Evolutionary conservation across 345 rosid genomes (phyloP).

Genomic region (Leavenworthia alabamica): DNA sequence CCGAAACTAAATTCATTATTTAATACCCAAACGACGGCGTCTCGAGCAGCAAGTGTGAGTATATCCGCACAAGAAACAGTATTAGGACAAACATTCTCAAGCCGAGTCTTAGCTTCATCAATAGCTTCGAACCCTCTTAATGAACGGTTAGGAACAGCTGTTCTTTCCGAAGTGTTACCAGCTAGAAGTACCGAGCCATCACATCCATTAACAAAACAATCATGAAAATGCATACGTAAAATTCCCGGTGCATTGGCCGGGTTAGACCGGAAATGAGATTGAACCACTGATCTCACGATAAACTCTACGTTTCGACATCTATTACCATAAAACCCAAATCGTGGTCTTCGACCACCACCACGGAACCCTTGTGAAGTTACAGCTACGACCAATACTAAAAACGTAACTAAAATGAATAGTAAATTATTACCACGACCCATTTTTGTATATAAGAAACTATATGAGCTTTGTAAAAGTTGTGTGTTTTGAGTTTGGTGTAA

Average conservation of each 20-base stretch:
- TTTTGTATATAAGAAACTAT: slow-evolving; percentile 1
- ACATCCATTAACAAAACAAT: too few relatives aligned
- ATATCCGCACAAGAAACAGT: slow-evolving; percentile 50
- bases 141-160: slow-evolving; percentile 17
- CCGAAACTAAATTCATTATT: neutral
- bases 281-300: too few relatives aligned
- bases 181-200: too few relatives aligned
- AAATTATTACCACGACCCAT: slow-evolving; percentile 15
- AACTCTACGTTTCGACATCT: too few relatives aligned
- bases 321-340: too few relatives aligned
- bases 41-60: slow-evolving; percentile 45
- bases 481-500: slow-evolving; percentile 23
- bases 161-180: too few relatives aligned
- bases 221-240: too few relatives aligned
- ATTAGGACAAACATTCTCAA: slow-evolving; percentile 36
- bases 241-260: too few relatives aligned
- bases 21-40: slow-evolving; percentile 37
- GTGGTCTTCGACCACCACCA: too few relatives aligned
- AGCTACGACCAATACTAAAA: slow-evolving; percentile 1
- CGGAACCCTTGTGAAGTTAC: neutral
- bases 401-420: slow-evolving; percentile 2
- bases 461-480: slow-evolving; percentile 5
- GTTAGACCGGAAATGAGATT: too few relatives aligned
- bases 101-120: slow-evolving; percentile 33
- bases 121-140: slow-evolving; percentile 36